Evolutionary conservation across 345 rosid genomes (phyloP), one percentile per base, ranked within the genome.

Genomic region (Arabis hirsuta): DNA sequence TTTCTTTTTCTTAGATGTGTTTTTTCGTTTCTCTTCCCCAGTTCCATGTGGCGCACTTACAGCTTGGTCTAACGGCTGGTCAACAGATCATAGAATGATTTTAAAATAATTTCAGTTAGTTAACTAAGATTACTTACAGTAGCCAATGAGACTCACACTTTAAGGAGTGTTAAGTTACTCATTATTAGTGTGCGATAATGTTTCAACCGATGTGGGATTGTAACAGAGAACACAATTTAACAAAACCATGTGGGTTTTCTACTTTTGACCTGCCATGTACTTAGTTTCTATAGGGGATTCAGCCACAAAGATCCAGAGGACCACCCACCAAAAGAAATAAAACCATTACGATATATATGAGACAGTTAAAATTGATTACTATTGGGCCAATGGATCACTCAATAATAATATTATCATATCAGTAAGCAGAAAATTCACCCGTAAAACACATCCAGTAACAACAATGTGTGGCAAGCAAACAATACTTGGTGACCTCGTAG

Each of bases 21-120:
- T 76, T 76, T 76, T 76, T 31, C 55, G 72, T 76, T 76, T 76
- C 55, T 76, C 76, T 56, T 76, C 80, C 52, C 71, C 72, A 4
- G 80, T 69, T 70, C 80, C 75, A 70, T 29, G 64, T 48, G 80
- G 31, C 55, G 24, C 80, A 76, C 34, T 55, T 47, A 47, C 74
- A 32, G 39, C 76, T 76, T 70, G 71, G 75, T 70, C 72, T 63
- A 63, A 4, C 16, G 80, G 76, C 80, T 76, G 80, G 66, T 69
- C 71, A 76, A 76, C 54, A 62, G 31, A 70, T 69, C 64, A 76
- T 54, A 76, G 61, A 69, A 62, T 43, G 45, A 56, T 32, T 48
- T 76, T 22, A 60, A 61, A 48, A 48, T 41, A n/a, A 22, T 27
- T 55, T 45, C 29, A 34, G 48, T 8, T 3, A 71, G 9, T 32